Evolutionary conservation across 257 asterid species (phyloP).

Genomic region (Gentiana macrophylla): DNA sequence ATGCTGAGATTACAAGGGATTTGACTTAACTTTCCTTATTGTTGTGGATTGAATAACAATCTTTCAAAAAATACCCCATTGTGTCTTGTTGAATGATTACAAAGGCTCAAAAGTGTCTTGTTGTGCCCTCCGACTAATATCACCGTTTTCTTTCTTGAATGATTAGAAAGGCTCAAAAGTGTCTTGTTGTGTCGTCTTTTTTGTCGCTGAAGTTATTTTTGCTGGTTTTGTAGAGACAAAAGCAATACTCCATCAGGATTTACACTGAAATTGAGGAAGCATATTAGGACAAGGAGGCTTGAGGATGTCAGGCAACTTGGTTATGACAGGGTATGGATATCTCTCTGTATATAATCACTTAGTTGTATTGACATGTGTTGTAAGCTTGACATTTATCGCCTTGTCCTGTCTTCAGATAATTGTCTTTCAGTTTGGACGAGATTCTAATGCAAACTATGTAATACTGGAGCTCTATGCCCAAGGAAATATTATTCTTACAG

Average conservation of each 20-base stretch:
- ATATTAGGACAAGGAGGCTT: constrained; percentile 90
- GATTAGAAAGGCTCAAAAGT: neutral
- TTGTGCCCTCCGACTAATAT: neutral
- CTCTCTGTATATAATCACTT: constrained; percentile 1
- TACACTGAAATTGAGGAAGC: constrained; percentile 87
- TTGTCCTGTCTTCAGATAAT: constrained; percentile 45
- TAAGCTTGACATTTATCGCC: neutral
- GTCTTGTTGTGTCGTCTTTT: neutral
- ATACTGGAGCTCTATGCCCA: constrained; percentile 96
- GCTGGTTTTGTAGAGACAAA: constrained; percentile 55
- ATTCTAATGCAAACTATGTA: constrained; percentile 77
- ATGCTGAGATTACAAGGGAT: too few relatives aligned
- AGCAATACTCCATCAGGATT: constrained; percentile 98
- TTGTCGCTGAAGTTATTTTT: neutral
- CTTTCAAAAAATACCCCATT: too few relatives aligned
- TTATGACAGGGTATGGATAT: constrained; percentile 70
- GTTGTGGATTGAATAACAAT: too few relatives aligned
- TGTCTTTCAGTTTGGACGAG: constrained; percentile 90
- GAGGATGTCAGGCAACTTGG: constrained; percentile 99
- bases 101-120: too few relatives aligned
- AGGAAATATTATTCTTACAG: constrained; percentile 92
- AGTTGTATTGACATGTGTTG: neutral
- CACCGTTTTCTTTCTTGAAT: neutral
- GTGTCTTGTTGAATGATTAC: too few relatives aligned
- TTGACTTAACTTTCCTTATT: too few relatives aligned